Base-by-base conservation (phyloP, 768 basidiomycete genomes). In the Mycena haematopus region DNA sequence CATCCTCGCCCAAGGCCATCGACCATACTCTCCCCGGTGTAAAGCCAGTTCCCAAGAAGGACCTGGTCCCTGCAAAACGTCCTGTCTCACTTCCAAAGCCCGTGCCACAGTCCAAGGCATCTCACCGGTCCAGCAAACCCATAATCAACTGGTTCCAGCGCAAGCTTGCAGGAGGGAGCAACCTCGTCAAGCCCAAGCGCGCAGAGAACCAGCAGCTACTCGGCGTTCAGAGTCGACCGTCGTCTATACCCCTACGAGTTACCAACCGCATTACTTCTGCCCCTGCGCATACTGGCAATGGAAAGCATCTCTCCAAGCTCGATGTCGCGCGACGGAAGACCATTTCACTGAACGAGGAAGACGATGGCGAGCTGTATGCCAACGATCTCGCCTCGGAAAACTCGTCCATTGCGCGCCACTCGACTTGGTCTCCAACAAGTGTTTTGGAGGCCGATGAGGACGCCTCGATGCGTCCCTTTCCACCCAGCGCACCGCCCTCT, bases 91-190 rank as follows among this genome's bases (percentile, higher is more conserved):
- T 70, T 11, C 66, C 65, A 29, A 72, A 71, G 51, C 58, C 71
- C 36, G 42, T 68, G 24, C 65, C 61, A 25, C 80, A 81, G 62
- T 65, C 76, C 27, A 91, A 89, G 72, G 72, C 84, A 8, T 76
- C 87, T 57, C 84, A 86, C 51, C 86, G 89, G 40, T 86, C 89
- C 19, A 90, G 92, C 74, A 91, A 92, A 72, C 93, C 93, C 10
- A 89, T 95, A 68, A 88, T 95, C 69, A 90, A 92, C 68, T 95
- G 93, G 93, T 87, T 95, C 63, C 92, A 94, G 70, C 86, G 91
- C 66, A 95, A 95, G 74, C 80, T 95, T 15, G 88, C 87, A 36
- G 91, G 91, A 25, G 83, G 66, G 1, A 63, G 66, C 51, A 59
- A 47, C 42, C 57, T 88, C 22, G 86, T 80, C 38, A 85, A 83